Base-by-base conservation (phyloP, 2,329 filamentous ascomycete genomes). In the Aspergillus eucalypticola region DNA sequence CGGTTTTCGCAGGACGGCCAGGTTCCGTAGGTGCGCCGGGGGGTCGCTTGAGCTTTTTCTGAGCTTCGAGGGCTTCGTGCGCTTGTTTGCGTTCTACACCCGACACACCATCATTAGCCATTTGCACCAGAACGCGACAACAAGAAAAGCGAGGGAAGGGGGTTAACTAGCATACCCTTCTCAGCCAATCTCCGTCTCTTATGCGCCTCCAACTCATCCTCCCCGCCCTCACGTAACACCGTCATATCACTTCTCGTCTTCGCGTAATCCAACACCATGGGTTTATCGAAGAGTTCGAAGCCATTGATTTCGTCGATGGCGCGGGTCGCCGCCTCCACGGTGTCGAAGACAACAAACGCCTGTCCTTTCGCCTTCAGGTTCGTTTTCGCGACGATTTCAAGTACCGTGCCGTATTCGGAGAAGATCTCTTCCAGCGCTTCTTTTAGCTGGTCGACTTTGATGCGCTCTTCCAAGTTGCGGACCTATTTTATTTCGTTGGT, bases 311-410 rank as follows among this genome's bases (percentile, higher is more conserved):
- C 91, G 54, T 96, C 91, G 63, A 97, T 90, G 17, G 95, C 94
- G 64, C 87, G 84, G 55, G 85, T 81, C 3, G 93, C 93, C n/a
- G 88, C 86, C 58, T 92, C 90, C n/a, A 89, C 81, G 62, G 82
- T 85, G 69, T 96, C 92, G 74, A 92, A 98, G 49, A 98, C 92
- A 53, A 99, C 80, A 73, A 99, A 99, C 0, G 95, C 95, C 78
- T 99, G 95, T 11, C 95, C 95, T 75, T 96, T 97, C 46, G 92
- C 91, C 75, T 91, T 93, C 29, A 98, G 78, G 75, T 96, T 97
- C 65, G 86, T 91, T 81, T 96, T 96, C 48, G 91, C 91, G 61
- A 96, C 85, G 54, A 96, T 86, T 64, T 96, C 92, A 68, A 96
- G 79, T 62, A 96, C 86, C 59, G 82, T 88, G 64, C 95, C 95